A percentile compares a stretch with the other conserved stretches of the same genome.
Conservation (phyloP, 176 grass and related monocot species). For the Bonia amplexicaulis region DNA sequence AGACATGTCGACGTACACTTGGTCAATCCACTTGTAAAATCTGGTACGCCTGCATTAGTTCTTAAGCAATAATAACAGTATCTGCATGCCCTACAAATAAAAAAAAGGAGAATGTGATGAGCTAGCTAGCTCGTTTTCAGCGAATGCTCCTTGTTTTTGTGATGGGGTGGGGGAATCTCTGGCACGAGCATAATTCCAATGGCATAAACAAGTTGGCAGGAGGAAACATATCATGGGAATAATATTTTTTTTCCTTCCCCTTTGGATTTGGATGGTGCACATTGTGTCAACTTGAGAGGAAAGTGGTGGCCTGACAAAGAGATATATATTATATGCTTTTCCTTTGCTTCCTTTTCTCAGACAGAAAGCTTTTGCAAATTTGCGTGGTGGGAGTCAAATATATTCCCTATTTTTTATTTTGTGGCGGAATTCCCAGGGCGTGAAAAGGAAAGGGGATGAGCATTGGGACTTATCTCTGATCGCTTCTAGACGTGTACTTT, state of each 20-base stretch:
- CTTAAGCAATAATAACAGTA: conserved; percentile 20
- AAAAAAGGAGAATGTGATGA: background rate
- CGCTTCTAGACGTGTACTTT: conserved; percentile 30
- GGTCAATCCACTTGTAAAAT: conserved; percentile 33
- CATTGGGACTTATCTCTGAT: background rate
- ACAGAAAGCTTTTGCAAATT: conserved; percentile 56
- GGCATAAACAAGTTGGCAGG: conserved; percentile 21
- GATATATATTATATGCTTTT: conserved; percentile 20
- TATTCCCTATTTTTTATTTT: conserved; percentile 30
- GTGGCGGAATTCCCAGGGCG: background rate
- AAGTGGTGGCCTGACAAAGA: conserved; percentile 21
- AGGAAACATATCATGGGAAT: conserved; percentile 15
- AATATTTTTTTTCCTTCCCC: background rate
- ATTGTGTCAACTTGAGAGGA: conserved; percentile 27
- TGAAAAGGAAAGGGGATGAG: conserved; percentile 9
- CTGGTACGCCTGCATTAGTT: background rate
- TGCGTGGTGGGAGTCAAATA: conserved; percentile 35
- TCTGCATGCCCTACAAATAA: background rate
- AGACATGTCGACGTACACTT: conserved; percentile 19
- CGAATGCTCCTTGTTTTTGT: conserved; percentile 8
- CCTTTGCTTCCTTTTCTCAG: conserved; percentile 40
- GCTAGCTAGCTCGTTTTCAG: conserved; percentile 10
- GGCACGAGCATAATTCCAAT: conserved; percentile 22
- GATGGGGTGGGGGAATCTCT: background rate
- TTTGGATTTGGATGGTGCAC: conserved; percentile 26